phyloP scores from a whole-genome alignment of 345 rosid genomes.

The Gossypioides kirkii region DNA sequence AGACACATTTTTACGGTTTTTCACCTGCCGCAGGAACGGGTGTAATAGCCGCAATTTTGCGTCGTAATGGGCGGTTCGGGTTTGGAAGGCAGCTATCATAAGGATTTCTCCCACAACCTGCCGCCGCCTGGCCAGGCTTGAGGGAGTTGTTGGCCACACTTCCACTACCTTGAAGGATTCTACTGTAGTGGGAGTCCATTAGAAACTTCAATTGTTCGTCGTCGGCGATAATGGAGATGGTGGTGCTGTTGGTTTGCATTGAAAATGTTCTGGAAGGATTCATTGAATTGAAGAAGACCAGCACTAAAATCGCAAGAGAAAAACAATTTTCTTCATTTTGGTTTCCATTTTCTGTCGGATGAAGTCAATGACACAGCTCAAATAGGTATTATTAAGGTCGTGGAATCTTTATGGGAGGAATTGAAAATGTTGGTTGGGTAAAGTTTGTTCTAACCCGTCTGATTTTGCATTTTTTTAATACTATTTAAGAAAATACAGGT shows the following conservation, averaged over 20 bases:
- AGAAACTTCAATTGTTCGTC: not conserved
- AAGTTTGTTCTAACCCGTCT: no score
- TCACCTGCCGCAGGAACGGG: not conserved
- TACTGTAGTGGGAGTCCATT: constrained; percentile 3
- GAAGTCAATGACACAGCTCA: no score
- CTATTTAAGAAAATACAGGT: no score
- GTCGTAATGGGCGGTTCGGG: not conserved
- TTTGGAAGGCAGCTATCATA: constrained; percentile 5
- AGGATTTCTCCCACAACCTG: not conserved
- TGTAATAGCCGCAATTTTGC: not conserved
- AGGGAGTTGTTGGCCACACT: not conserved
- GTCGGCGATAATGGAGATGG: not conserved
- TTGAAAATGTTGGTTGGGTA: no score
- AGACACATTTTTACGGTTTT: not conserved
- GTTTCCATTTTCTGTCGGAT: not conserved
- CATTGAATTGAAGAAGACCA: not conserved
- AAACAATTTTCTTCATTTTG: not conserved
- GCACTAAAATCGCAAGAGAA: not conserved
- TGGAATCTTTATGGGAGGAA: no score
- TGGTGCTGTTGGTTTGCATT: not conserved
- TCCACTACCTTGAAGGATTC: constrained; percentile 9
- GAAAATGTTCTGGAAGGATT: not conserved
- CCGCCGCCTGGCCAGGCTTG: not conserved
- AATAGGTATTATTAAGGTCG: no score
- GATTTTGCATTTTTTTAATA: no score